Conservation (phyloP, 371 early-diverging fungal species). For the Apophysomyces elegans region DNA sequence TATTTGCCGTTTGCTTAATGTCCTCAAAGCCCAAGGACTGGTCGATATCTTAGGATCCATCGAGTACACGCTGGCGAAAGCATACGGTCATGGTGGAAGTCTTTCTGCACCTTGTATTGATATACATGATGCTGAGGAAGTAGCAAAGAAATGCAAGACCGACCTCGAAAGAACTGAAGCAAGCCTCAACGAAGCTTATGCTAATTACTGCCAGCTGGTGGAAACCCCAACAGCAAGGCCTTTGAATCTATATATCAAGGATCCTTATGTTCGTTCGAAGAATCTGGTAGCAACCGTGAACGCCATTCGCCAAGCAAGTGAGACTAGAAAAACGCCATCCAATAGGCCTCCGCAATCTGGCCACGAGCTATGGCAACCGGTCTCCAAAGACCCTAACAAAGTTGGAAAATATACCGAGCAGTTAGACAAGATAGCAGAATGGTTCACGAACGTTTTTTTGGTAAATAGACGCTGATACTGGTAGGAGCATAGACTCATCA, state of each 20-base stretch:
- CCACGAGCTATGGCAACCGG: constrained; percentile 17
- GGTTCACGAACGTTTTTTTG: constrained; percentile 15
- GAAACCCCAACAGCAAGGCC: neutral
- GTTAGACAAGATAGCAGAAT: constrained; percentile 13
- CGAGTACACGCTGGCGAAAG: constrained; percentile 19
- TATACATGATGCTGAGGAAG: neutral
- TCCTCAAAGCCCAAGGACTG: constrained; percentile 24
- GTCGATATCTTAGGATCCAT: constrained; percentile 20
- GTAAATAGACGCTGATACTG: constrained; percentile 4
- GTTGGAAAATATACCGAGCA: constrained; percentile 14
- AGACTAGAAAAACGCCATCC: neutral
- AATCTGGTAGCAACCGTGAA: constrained; percentile 1
- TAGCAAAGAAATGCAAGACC: neutral
- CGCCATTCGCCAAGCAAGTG: neutral
- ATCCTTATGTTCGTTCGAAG: constrained; percentile 2
- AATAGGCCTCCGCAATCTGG: neutral
- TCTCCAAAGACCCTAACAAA: neutral
- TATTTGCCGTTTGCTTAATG: constrained; percentile 29
- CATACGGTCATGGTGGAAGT: constrained; percentile 3
- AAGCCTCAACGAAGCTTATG: neutral
- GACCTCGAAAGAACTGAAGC: neutral
- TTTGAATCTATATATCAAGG: neutral
- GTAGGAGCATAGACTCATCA: too few relatives aligned
- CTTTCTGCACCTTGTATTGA: neutral
- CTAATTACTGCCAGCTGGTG: constrained; percentile 3